Conservation (phyloP, 2,329 filamentous ascomycete genomes). For the Aspergillus aculeatus region DNA sequence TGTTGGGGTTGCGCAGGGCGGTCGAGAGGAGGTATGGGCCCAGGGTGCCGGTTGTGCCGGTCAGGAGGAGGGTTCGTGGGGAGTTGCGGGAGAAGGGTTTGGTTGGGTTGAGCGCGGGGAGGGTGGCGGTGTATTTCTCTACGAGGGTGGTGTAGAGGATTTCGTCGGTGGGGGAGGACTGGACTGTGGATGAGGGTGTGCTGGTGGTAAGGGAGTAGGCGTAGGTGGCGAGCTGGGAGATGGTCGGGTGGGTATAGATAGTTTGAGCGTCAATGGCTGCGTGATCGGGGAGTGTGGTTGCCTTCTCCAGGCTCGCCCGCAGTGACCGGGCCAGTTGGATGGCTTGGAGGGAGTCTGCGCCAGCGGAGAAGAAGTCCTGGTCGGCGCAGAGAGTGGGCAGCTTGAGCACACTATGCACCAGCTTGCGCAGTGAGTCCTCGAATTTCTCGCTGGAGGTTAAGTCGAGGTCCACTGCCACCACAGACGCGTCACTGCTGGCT, state of each 20-base stretch:
- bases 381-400: not conserved
- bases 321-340: constrained; percentile 4
- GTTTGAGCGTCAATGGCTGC: not conserved
- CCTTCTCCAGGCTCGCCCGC: not conserved
- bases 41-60: constrained; percentile 8
- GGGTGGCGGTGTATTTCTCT: constrained; percentile 7
- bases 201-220: not conserved
- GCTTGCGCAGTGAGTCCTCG: not conserved
- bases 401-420: not conserved
- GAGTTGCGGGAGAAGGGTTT: not conserved
- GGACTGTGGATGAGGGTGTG: not conserved
- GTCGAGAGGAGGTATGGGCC: constrained; percentile 7
- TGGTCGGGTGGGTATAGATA: constrained; percentile 4
- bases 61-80: constrained; percentile 5
- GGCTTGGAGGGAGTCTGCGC: constrained; percentile 10
- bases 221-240: not conserved
- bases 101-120: not conserved
- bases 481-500: not conserved
- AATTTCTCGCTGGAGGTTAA: not conserved
- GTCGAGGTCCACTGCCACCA: not conserved
- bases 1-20: not conserved
- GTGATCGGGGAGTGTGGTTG: not conserved
- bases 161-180: not conserved
- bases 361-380: constrained; percentile 7
- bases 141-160: constrained; percentile 1